Conservation (phyloP, 2,329 filamentous ascomycete genomes). For the Paraphaeosphaeria sporulosa region DNA sequence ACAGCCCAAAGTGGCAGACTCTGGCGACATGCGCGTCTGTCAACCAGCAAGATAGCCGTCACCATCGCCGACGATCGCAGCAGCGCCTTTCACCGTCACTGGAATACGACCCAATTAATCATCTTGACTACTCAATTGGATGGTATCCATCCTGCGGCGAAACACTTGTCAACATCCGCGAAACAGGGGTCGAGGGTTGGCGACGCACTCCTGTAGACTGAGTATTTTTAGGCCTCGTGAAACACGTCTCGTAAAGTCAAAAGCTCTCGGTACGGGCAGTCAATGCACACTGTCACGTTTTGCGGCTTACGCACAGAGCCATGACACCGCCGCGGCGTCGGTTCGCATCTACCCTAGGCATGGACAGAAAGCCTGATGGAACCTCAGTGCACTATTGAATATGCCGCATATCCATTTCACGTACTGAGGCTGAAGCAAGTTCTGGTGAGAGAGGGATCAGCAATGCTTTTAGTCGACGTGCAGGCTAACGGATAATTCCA, state of each 20-base stretch:
- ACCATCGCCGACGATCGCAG: neutral
- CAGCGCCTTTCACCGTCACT: neutral
- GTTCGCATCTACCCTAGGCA: neutral
- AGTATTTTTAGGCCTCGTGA: conserved; percentile 11
- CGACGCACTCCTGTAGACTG: neutral
- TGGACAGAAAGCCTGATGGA: neutral
- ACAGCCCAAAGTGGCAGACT: neutral
- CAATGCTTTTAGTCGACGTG: neutral
- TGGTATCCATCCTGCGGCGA: neutral
- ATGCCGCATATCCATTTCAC: neutral
- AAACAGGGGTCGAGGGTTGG: conserved; percentile 5
- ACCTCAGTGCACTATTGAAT: neutral
- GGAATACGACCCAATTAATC: neutral
- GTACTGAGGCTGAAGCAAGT: neutral
- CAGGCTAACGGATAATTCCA: neutral
- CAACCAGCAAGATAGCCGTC: neutral
- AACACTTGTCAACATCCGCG: conserved; percentile 1
- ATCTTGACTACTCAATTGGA: neutral
- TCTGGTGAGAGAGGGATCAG: neutral
- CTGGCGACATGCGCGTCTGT: conserved; percentile 1
- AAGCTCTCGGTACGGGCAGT: neutral
- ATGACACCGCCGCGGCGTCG: neutral
- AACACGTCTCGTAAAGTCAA: conserved; percentile 3
- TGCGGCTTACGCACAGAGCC: neutral
- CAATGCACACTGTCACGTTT: neutral